phyloP scores from a whole-genome alignment of 2,329 filamentous ascomycete species.

The Epicoccum sorghinum region DNA sequence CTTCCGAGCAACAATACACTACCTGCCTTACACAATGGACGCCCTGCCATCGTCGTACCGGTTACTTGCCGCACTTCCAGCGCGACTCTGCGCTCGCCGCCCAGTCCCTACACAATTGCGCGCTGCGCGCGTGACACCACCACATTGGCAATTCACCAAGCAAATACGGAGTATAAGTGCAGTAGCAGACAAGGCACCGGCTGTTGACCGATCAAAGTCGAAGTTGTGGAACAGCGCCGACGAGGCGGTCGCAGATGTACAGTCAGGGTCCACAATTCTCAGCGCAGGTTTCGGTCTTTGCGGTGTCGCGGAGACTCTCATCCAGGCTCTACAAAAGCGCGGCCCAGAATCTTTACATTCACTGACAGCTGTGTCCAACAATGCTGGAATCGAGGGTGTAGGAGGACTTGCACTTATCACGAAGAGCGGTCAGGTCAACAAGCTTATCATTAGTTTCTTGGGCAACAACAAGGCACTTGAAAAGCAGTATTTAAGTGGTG shows the following conservation, averaged over 20 bases:
- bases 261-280: constrained; percentile 45
- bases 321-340: constrained; percentile 42
- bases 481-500: constrained; percentile 72
- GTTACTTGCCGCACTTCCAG: constrained; percentile 36
- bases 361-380: constrained; percentile 80
- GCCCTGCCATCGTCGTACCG: constrained; percentile 35
- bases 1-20: background rate
- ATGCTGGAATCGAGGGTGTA: constrained; percentile 72
- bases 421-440: constrained; percentile 70
- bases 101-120: constrained; percentile 37
- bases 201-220: constrained; percentile 43
- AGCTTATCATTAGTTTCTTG: constrained; percentile 77
- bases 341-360: constrained; percentile 40
- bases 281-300: constrained; percentile 49
- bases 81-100: constrained; percentile 34
- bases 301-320: constrained; percentile 48
- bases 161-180: constrained; percentile 34
- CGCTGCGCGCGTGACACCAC: constrained; percentile 23
- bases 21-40: constrained; percentile 33
- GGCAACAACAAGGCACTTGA: constrained; percentile 80
- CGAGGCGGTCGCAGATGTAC: constrained; percentile 46
- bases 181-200: constrained; percentile 31
- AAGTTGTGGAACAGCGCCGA: constrained; percentile 47
- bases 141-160: constrained; percentile 30
- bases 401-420: constrained; percentile 71